A percentile compares a stretch with the other conserved stretches of the same genome.
These are phyloP conservation scores for Butyriboletus loyo DNA, from an alignment of 768 basidiomycete genomes.

Conservation along the genomic window DNA sequence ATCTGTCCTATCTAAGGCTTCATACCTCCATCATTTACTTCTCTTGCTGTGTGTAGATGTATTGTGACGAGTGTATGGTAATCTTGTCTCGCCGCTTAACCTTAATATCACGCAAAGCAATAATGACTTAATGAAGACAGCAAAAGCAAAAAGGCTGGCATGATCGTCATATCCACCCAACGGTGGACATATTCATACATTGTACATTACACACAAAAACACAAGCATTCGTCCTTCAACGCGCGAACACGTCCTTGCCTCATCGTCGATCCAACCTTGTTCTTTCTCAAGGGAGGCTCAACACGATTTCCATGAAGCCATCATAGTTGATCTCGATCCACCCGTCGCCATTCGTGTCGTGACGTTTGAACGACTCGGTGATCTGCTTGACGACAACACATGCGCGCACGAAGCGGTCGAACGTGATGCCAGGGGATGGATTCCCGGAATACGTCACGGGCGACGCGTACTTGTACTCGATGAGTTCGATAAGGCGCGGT, in stretches of 20 bases:
- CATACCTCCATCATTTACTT: not conserved
- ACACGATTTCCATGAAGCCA: slow-evolving; percentile 49
- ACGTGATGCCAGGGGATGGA: slow-evolving; percentile 62
- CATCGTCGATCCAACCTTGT: not conserved
- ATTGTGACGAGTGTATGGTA: not conserved
- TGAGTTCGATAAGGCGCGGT: slow-evolving; percentile 59
- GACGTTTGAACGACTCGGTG: slow-evolving; percentile 62
- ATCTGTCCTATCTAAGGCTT: not conserved
- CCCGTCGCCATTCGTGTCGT: slow-evolving; percentile 62
- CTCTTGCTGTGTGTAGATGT: not conserved
- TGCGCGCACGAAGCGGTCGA: slow-evolving; percentile 84
- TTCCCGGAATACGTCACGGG: slow-evolving; percentile 32
- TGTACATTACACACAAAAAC: not conserved
- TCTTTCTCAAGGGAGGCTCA: slow-evolving; percentile 39
- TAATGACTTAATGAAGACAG: not conserved
- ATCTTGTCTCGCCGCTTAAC: not conserved
- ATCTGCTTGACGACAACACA: slow-evolving; percentile 82
- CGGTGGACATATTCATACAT: slow-evolving; percentile 12
- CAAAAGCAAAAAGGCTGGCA: not conserved
- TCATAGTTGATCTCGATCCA: slow-evolving; percentile 55
- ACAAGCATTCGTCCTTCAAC: not conserved
- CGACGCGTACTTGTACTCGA: slow-evolving; percentile 75
- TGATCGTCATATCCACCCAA: not conserved
- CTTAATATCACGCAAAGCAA: not conserved
- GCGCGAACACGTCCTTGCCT: not conserved